Evolutionary conservation across 345 rosid genomes (phyloP).

Genomic region (Eucalyptus regnans): DNA sequence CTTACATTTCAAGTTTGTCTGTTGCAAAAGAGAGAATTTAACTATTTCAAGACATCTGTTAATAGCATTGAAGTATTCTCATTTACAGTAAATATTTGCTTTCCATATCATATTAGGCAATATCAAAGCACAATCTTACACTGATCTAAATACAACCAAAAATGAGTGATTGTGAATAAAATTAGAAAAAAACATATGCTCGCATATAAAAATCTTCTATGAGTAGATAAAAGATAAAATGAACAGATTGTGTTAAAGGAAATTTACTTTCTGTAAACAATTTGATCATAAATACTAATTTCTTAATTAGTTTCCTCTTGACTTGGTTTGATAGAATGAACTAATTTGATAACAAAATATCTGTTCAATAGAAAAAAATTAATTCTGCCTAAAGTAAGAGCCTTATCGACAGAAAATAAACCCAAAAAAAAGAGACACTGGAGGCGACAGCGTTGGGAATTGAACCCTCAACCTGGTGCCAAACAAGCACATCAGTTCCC

Average conservation of each 20-base stretch:
- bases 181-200: background rate
- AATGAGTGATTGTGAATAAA: background rate
- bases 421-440: background rate
- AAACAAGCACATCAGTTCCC: background rate
- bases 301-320: background rate
- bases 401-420: background rate
- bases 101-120: background rate
- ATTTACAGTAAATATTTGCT: background rate
- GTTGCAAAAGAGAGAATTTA: background rate
- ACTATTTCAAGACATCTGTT: background rate
- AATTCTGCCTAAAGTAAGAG: background rate
- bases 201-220: background rate
- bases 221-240: background rate
- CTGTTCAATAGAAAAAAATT: background rate
- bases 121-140: background rate
- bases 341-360: background rate
- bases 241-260: background rate
- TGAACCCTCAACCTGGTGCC: background rate
- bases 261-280: background rate
- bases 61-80: background rate
- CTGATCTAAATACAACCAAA: background rate
- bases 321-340: background rate
- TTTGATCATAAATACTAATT: background rate
- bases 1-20: background rate
- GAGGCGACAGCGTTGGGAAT: background rate